Conservation (phyloP, 768 basidiomycete species). For the Suillus subalutaceus region DNA sequence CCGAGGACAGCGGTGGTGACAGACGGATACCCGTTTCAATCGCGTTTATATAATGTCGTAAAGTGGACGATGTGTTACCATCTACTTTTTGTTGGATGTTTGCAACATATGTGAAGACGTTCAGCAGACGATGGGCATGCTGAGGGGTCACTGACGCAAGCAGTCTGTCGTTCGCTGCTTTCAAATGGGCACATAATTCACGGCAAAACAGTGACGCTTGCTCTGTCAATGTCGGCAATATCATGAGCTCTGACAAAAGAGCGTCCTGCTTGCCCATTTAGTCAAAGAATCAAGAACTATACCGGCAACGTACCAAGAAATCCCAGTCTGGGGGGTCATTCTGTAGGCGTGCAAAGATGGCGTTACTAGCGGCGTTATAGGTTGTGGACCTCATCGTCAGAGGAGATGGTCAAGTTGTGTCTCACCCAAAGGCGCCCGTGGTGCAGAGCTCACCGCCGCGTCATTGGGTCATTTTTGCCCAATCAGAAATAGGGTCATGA, state of each 20-base stretch:
- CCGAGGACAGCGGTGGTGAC: conserved; percentile 4
- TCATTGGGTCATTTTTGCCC: conserved; percentile 5
- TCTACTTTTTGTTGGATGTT: conserved; percentile 37
- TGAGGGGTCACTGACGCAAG: conserved; percentile 26
- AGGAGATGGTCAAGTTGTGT: neutral
- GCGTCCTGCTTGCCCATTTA: neutral
- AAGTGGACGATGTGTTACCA: conserved; percentile 30
- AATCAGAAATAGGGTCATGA: conserved; percentile 24
- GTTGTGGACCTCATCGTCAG: neutral
- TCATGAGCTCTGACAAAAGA: conserved; percentile 1
- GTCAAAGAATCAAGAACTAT: neutral
- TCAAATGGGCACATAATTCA: conserved; percentile 35
- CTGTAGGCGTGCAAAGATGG: conserved; percentile 23
- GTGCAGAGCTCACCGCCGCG: neutral
- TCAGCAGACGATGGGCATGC: conserved; percentile 47
- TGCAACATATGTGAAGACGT: conserved; percentile 45
- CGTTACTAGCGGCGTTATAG: neutral
- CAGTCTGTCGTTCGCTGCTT: conserved; percentile 29
- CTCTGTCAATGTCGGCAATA: conserved; percentile 24
- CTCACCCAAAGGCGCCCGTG: neutral
- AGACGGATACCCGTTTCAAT: conserved; percentile 34
- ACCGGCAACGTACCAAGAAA: conserved; percentile 28
- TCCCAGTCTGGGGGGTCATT: conserved; percentile 35
- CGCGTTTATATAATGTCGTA: conserved; percentile 42
- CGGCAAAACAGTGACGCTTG: conserved; percentile 33